Evolutionary conservation across 495 filamentous ascomycete genomes (phyloP), one percentile per base, ranked within the genome.

Genomic region (Chaetomium fimeti): DNA sequence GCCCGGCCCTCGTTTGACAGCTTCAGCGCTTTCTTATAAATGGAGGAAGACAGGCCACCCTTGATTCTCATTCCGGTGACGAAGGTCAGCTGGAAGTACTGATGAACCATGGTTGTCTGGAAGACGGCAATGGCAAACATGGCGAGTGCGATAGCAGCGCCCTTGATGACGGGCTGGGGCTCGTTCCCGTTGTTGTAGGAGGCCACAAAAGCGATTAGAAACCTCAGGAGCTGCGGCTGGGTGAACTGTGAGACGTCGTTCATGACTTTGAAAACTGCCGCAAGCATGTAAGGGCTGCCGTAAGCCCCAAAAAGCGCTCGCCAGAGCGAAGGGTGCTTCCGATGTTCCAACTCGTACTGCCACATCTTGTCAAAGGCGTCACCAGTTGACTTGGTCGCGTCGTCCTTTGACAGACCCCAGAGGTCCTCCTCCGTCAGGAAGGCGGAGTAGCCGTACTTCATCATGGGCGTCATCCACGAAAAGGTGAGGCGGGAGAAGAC

Each of bases 381-480:
- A 5, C 86, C 84, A 0, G 94, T 93, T 20, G 75, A 74, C 51
- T 84, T 83, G 27, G 94, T 95, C 5, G 87, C 89, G 74, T 97
- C 93, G 57, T 82, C 81, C 63, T 84, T 87, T 16, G 93, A 85
- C 45, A 99, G 83, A 68, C 90, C 93, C 94, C 94, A 99, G 53
- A 99, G 83, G 76, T 99, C 94, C 64, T 99, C 91, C 76, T 99
- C 93, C 6, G 91, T 96, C 57, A 99, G 82, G 72, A 84, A 99
- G 60, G 92, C 85, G 69, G 88, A 90, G 76, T 99, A 97, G 20
- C 95, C 95, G 77, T 88, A 87, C 69, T 88, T 92, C 95, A 99
- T 99, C 85, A 98, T 77, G 18, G 93, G 92, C 0, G 95, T 99
- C 91, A 99, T 97, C 95, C 95, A 99, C 62, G 90, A 86, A 74